A percentile compares a stretch with the other conserved stretches of the same genome.
phyloP scores from a whole-genome alignment of 768 basidiomycete genomes.

The Mycena galopus region DNA sequence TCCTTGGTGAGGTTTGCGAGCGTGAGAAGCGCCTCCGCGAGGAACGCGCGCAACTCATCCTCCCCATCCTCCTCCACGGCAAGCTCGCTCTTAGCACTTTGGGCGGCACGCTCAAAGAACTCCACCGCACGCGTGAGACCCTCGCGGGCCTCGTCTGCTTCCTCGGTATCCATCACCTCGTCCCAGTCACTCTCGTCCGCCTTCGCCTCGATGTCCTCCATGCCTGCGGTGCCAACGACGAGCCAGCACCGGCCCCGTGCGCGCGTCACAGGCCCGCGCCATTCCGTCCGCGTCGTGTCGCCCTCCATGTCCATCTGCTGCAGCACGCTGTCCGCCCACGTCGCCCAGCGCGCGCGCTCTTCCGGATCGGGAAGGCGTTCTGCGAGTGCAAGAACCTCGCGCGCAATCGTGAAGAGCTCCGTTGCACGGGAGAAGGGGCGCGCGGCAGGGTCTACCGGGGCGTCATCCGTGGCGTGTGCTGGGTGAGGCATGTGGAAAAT shows the following conservation, averaged over 20 bases:
- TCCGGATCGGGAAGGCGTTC: conserved; percentile 63
- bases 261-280: conserved; percentile 59
- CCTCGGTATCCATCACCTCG: conserved; percentile 58
- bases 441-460: conserved; percentile 26
- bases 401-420: conserved; percentile 73
- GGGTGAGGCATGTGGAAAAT: conserved; percentile 81
- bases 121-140: conserved; percentile 59
- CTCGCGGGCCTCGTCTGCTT: conserved; percentile 69
- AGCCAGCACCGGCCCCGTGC: conserved; percentile 70
- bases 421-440: conserved; percentile 66
- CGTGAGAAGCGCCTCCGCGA: conserved; percentile 69
- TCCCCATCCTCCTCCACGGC: conserved; percentile 39
- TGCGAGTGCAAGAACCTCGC: conserved; percentile 70
- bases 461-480: conserved; percentile 31
- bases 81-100: conserved; percentile 39
- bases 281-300: conserved; percentile 57
- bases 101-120: conserved; percentile 57
- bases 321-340: conserved; percentile 72
- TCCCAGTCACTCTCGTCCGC: conserved; percentile 60
- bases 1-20: conserved; percentile 71
- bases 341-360: conserved; percentile 68
- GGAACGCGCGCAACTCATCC: conserved; percentile 48
- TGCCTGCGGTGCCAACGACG: conserved; percentile 65
- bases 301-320: conserved; percentile 75
- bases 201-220: conserved; percentile 66